phyloP scores from a whole-genome alignment of 2,329 filamentous ascomycete species.

The Aotearoamyces nothofagi region DNA sequence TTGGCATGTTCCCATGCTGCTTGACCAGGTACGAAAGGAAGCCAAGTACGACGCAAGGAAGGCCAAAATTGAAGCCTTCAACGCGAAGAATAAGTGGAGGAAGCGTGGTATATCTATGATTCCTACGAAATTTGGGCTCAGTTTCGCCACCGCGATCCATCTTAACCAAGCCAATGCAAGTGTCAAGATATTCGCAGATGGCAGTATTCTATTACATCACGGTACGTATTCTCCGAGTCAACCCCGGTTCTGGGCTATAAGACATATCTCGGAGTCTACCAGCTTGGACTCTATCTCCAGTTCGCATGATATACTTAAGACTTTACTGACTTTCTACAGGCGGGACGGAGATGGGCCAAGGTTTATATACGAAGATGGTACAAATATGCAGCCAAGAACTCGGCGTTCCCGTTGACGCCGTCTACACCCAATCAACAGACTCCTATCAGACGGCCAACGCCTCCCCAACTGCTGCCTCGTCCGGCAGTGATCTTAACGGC shows the following conservation, averaged over 20 bases:
- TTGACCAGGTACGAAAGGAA: conserved; percentile 67
- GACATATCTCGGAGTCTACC: no score
- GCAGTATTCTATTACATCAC: conserved; percentile 78
- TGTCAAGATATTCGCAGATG: conserved; percentile 93
- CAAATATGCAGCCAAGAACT: conserved; percentile 88
- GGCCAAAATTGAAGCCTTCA: conserved; percentile 59
- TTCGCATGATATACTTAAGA: no score
- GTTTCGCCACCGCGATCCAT: conserved; percentile 75
- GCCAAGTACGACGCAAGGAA: conserved; percentile 54
- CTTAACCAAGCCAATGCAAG: conserved; percentile 88
- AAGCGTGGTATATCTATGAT: conserved; percentile 63
- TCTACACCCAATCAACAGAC: conserved; percentile 84
- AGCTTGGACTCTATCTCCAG: no score
- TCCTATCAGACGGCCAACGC: conserved; percentile 92
- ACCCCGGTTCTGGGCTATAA: no score
- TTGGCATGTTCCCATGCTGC: conserved; percentile 90
- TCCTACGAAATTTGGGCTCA: conserved; percentile 93
- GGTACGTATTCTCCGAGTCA: no score
- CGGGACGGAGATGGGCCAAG: conserved; percentile 89
- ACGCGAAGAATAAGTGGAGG: conserved; percentile 76
- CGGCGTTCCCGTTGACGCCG: conserved; percentile 57
- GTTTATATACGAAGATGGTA: conserved; percentile 87
- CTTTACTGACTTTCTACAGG: no score
- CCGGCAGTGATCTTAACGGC: conserved; percentile 88
- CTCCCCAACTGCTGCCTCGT: conserved; percentile 80